Conservation (phyloP, 2,329 filamentous ascomycete genomes). For the Alternaria arbusti region DNA sequence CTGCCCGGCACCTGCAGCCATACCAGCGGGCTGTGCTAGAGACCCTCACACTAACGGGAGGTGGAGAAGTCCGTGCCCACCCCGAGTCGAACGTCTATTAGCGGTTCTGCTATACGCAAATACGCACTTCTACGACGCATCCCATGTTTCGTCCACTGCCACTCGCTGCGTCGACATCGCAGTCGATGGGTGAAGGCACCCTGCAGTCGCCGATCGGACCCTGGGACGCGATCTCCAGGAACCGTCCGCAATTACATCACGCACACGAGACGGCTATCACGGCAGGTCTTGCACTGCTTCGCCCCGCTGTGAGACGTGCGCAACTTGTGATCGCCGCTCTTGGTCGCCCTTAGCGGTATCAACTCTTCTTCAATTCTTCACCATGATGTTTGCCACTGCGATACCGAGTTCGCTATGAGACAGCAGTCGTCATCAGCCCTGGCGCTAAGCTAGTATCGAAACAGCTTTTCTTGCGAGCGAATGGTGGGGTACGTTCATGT, state of each 20-base stretch:
- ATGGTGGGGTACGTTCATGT: background rate
- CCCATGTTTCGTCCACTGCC: background rate
- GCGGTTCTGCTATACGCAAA: background rate
- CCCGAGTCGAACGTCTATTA: background rate
- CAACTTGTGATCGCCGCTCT: slow-evolving; percentile 2
- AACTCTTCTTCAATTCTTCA: background rate
- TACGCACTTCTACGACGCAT: background rate
- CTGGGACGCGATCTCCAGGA: slow-evolving; percentile 10
- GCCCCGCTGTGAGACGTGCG: slow-evolving; percentile 7
- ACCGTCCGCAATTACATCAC: slow-evolving; percentile 8
- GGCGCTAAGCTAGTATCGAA: background rate
- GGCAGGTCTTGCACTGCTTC: background rate
- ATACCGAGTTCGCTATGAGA: background rate
- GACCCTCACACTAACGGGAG: slow-evolving; percentile 5
- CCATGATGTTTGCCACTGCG: background rate
- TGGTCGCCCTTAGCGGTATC: background rate
- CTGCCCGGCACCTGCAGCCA: slow-evolving; percentile 10
- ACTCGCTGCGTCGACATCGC: background rate
- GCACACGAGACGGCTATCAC: slow-evolving; percentile 9
- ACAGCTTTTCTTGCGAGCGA: background rate
- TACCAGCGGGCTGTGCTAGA: slow-evolving; percentile 3
- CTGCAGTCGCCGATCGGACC: background rate
- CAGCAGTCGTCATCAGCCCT: background rate
- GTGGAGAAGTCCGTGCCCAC: slow-evolving; percentile 14
- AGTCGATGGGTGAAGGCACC: background rate